These are phyloP conservation scores for Zizania latifolia DNA, from an alignment of 176 grass and related monocot species.

Conservation along the genomic window DNA sequence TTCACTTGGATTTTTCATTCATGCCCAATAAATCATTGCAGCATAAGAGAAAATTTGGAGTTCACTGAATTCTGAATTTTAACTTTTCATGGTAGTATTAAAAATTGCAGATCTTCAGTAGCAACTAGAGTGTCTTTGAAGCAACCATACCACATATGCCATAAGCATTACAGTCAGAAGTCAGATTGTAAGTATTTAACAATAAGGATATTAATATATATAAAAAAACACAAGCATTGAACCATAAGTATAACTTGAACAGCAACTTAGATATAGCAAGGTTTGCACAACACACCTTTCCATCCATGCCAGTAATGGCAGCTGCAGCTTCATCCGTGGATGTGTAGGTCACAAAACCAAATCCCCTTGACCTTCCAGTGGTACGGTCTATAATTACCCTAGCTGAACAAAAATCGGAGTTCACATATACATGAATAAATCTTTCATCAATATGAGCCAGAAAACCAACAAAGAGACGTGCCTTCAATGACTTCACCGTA, in stretches of 20 bases:
- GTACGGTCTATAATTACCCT: conserved; percentile 52
- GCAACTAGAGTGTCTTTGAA: neutral
- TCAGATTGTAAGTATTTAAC: too few species aligned
- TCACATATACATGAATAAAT: neutral
- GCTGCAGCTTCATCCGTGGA: conserved; percentile 42
- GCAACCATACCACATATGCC: neutral
- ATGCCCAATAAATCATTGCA: neutral
- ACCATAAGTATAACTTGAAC: neutral
- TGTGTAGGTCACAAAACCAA: conserved; percentile 67
- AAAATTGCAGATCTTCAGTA: neutral
- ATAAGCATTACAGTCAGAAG: neutral
- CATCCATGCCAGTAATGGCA: conserved; percentile 57
- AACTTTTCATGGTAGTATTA: neutral
- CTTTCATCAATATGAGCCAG: neutral
- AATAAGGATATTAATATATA: too few species aligned
- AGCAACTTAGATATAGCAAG: neutral
- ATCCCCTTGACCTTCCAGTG: conserved; percentile 59
- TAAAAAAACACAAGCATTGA: neutral
- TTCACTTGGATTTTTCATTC: neutral
- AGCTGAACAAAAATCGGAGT: conserved; percentile 37
- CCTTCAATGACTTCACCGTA: conserved; percentile 68
- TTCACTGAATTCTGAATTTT: neutral
- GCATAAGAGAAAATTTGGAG: neutral
- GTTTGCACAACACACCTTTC: conserved; percentile 35
- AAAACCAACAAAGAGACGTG: neutral